Evolutionary conservation across 805 yeast genomes (phyloP).

Genomic region (Nadsonia fulvescens): DNA sequence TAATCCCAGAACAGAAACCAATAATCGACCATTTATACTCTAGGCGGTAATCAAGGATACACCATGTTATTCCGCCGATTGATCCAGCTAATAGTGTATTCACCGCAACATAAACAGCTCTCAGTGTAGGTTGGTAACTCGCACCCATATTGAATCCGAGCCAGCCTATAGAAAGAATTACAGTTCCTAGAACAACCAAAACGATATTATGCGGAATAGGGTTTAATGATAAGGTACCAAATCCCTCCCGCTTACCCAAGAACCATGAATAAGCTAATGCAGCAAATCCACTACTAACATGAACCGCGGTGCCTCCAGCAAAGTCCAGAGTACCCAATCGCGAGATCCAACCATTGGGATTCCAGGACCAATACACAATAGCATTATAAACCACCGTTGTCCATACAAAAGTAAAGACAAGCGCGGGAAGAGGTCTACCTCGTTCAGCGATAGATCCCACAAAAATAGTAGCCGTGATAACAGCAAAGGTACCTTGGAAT

Average conservation of each 20-base stretch:
- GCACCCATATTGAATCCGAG: conserved; percentile 98
- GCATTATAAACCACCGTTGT: conserved; percentile 92
- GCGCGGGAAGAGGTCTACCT: conserved; percentile 90
- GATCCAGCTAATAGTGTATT: conserved; percentile 93
- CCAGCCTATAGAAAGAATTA: conserved; percentile 97
- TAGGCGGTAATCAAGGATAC: conserved; percentile 74
- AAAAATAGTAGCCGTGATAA: conserved; percentile 83
- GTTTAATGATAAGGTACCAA: no score
- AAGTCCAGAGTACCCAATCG: conserved; percentile 77
- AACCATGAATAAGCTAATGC: conserved; percentile 86
- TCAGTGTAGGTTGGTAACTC: conserved; percentile 79
- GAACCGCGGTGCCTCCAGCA: conserved; percentile 99
- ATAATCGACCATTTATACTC: conserved; percentile 89
- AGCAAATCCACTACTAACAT: conserved; percentile 84
- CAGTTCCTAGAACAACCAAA: conserved; percentile 79
- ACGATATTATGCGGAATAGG: conserved; percentile 83
- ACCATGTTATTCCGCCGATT: conserved; percentile 84
- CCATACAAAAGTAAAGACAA: conserved; percentile 88
- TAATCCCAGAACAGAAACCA: conserved; percentile 81
- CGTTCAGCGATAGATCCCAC: conserved; percentile 97
- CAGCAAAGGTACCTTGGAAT: conserved; percentile 95
- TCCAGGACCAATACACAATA: conserved; percentile 96
- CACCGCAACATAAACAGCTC: conserved; percentile 87
- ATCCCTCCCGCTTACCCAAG: conserved; percentile 82
- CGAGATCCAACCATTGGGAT: conserved; percentile 77